Evolutionary conservation across 2,329 filamentous ascomycete genomes (phyloP), one percentile per base, ranked within the genome.

Genomic region (Drechslera avenae): DNA sequence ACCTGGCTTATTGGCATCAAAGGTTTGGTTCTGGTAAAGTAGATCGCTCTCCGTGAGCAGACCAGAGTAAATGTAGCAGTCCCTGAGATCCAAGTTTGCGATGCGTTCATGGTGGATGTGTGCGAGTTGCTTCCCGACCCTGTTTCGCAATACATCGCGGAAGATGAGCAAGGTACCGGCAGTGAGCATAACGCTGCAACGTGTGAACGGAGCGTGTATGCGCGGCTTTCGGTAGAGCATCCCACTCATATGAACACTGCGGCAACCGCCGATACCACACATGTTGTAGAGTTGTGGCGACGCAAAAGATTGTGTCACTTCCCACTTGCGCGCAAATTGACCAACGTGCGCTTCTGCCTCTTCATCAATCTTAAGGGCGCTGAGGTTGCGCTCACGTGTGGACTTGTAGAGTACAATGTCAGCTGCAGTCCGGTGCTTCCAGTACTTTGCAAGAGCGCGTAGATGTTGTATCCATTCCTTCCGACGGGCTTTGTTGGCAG

Each of bases 321-420:
- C 86, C 86, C 86, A 88, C 62, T 88, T 87, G 57, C 79, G 76
- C 0, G 84, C 84, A 62, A 84, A 87, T 62, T 87, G 84, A 8
- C 85, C 86, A n/a, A 88, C 71, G 35, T 81, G 73, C 0, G 86
- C 84, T 69, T 88, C 86, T 58, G 81, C 78, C 57, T 85, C 82
- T 64, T 88, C 86, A 63, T 88, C 85, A 49, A 88, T 85, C 41
- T 82, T 80, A 42, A 88, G 76, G 5, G 78, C 73, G 34, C 80
- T 75, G 26, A 88, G 76, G 56, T 88, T 88, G 44, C 78, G 77
- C 44, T 77, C 74, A 16, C 85, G 79, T 4, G 84, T 79, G 1
- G 74, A 71, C 57, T 86, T 85, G 62, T 84, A 79, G 18, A 84
- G 78, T 9, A 75, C 73, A 52, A 84, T 79, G 62, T 88, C 86